Percentiles rank a stretch among this genome's conserved stretches.
These are phyloP conservation scores for Cladorrhinum samala DNA, from an alignment of 495 filamentous ascomycete genomes.

Conservation along the genomic window DNA sequence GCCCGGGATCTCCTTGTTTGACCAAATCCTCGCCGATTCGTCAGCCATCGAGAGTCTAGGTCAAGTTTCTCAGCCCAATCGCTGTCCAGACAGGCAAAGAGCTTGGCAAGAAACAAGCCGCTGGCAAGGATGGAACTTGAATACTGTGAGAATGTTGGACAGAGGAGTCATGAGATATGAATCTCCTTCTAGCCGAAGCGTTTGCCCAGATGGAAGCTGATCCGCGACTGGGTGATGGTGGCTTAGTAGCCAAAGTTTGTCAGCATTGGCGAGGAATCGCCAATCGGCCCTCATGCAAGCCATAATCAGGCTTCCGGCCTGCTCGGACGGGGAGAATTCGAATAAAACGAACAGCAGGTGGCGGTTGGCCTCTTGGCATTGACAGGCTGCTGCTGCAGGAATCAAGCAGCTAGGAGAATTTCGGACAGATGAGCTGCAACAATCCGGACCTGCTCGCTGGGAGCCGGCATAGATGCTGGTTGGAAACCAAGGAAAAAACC, in stretches of 20 bases:
- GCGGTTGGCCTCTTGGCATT: not conserved
- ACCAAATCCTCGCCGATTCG: not conserved
- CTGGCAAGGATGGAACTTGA: not conserved
- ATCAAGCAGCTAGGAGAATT: slow-evolving; percentile 22
- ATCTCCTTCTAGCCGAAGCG: slow-evolving; percentile 1
- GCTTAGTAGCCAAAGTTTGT: not conserved
- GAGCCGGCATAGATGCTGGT: slow-evolving; percentile 5
- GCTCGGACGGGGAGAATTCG: too few relatives aligned
- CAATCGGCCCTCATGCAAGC: slow-evolving; percentile 4
- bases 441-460: slow-evolving; percentile 11
- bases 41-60: not conserved
- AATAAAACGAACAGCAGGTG: too few relatives aligned
- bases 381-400: slow-evolving; percentile 1
- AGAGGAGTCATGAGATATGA: not conserved
- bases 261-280: not conserved
- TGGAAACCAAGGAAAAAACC: not conserved
- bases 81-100: not conserved
- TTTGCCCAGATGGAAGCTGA: slow-evolving; percentile 23
- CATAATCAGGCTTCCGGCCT: slow-evolving; percentile 3
- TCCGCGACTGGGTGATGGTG: slow-evolving; percentile 3
- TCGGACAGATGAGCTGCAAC: slow-evolving; percentile 8
- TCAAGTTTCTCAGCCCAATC: too few relatives aligned
- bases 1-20: not conserved
- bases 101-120: not conserved
- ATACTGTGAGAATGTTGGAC: not conserved